Percentiles rank a stretch among this genome's conserved stretches.
These are phyloP conservation scores for Eutypa lata DNA, from an alignment of 2,329 filamentous ascomycete genomes.

Conservation along the genomic window DNA sequence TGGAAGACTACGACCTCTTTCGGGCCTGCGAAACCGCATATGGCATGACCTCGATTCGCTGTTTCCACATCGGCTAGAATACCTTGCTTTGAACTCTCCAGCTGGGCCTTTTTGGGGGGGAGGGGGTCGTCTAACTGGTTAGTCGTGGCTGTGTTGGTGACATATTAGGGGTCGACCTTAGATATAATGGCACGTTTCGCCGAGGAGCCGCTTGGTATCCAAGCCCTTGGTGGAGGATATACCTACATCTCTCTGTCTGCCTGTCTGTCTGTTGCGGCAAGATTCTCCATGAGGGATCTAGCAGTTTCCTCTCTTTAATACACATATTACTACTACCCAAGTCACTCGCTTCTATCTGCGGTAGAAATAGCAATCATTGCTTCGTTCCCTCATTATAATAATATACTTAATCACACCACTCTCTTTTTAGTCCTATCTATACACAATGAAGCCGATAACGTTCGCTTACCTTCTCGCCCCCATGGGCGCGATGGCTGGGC, in stretches of 20 bases:
- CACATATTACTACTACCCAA: background rate
- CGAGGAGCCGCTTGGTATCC: background rate
- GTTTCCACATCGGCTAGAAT: background rate
- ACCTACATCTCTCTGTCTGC: background rate
- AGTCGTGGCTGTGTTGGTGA: background rate
- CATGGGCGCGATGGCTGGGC: conserved; percentile 13
- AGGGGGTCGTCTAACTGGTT: too few species aligned
- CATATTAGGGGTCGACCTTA: background rate
- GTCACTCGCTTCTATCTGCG: background rate
- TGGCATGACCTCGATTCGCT: background rate
- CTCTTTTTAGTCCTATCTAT: background rate
- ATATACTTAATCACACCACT: background rate
- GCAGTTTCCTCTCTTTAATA: background rate
- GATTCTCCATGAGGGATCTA: background rate
- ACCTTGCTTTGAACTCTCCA: background rate
- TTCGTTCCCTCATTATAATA: background rate
- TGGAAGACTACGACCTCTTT: background rate
- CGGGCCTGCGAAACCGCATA: background rate
- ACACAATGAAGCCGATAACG: conserved; percentile 14
- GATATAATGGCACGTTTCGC: background rate
- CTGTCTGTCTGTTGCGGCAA: background rate
- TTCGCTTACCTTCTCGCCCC: conserved; percentile 14
- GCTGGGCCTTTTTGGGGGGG: background rate
- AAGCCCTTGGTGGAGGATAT: background rate
- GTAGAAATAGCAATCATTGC: background rate